phyloP scores from a whole-genome alignment of 768 basidiomycete species.

The Lanmaoa rubissima region DNA sequence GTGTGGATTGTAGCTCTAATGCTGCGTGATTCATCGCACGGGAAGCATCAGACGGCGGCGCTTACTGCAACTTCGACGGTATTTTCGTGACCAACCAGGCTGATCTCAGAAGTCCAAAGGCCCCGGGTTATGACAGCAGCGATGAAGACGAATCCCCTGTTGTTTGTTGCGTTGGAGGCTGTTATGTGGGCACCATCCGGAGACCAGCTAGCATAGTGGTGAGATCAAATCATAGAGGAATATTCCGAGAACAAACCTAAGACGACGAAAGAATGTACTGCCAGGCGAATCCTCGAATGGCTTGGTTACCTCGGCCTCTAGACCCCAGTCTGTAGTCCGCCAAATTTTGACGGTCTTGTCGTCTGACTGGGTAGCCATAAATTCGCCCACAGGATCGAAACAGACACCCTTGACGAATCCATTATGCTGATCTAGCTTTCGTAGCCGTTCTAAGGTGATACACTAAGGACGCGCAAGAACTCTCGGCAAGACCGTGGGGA shows the following conservation, averaged over 20 bases:
- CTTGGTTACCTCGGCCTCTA: constrained; percentile 81
- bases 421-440: constrained; percentile 83
- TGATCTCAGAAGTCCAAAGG: constrained; percentile 89
- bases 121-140: constrained; percentile 92
- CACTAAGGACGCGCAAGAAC: background rate
- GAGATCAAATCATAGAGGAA: background rate
- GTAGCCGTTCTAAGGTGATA: constrained; percentile 61
- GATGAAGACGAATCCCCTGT: constrained; percentile 94
- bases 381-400: constrained; percentile 98
- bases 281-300: constrained; percentile 94
- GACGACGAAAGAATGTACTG: constrained; percentile 88
- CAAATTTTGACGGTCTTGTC: constrained; percentile 97
- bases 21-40: constrained; percentile 5
- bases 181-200: constrained; percentile 99
- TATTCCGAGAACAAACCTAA: constrained; percentile 54
- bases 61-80: constrained; percentile 93
- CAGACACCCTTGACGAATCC: constrained; percentile 99
- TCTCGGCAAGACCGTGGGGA: background rate
- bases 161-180: constrained; percentile 95
- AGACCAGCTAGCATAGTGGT: constrained; percentile 70
- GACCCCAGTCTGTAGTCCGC: constrained; percentile 88
- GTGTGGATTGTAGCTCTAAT: constrained; percentile 81
- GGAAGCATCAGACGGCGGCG: constrained; percentile 2
- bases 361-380: constrained; percentile 95
- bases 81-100: constrained; percentile 95